Percentiles rank a stretch among this genome's conserved stretches.
Conservation (phyloP, 2,329 filamentous ascomycete genomes). For the Calonectria pauciramosa region DNA sequence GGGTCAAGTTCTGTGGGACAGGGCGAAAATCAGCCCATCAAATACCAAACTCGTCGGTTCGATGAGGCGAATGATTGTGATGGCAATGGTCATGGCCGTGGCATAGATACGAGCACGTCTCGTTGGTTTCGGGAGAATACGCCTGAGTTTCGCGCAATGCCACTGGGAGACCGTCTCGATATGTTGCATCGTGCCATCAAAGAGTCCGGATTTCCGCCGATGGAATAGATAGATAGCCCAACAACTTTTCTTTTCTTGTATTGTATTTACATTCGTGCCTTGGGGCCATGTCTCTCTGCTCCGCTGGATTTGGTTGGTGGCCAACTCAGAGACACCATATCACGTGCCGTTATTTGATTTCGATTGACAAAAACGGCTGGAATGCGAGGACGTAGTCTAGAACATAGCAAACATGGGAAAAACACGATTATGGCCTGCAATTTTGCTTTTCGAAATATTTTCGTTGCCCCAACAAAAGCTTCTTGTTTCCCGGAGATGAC, state of each 20-base stretch:
- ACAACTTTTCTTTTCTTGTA: not conserved
- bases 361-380: not conserved
- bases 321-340: not conserved
- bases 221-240: not conserved
- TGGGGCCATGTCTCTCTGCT: not conserved
- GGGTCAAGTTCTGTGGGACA: not conserved
- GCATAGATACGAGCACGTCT: not conserved
- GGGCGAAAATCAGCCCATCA: not conserved
- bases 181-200: constrained; percentile 23
- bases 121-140: constrained; percentile 27
- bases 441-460: constrained; percentile 14
- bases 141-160: constrained; percentile 16
- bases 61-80: not conserved
- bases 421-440: not conserved
- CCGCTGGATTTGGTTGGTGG: not conserved
- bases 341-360: not conserved
- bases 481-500: constrained; percentile 3
- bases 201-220: not conserved
- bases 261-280: not conserved
- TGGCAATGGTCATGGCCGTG: not conserved
- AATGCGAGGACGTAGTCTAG: not conserved
- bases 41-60: not conserved
- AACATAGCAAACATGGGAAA: not conserved
- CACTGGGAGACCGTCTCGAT: not conserved
- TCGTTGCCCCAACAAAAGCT: constrained; percentile 22